Evolutionary conservation across 2,329 filamentous ascomycete genomes (phyloP).

Genomic region (Simplicillium sp.): DNA sequence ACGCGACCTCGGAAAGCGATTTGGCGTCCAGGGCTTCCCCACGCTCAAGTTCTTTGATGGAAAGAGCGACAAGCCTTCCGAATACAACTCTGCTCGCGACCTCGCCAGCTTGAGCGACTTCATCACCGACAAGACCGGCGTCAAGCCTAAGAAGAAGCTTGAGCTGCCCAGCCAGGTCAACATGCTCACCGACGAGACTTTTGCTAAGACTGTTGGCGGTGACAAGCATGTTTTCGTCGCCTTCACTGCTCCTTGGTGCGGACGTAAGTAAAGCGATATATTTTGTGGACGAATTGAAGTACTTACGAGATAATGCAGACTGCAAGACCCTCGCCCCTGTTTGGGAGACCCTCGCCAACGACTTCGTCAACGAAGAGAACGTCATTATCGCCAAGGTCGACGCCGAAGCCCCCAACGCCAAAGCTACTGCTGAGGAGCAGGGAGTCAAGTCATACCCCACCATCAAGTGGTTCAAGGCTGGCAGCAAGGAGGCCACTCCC

Average conservation of each 20-base stretch:
- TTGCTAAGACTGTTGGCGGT: slow-evolving; percentile 67
- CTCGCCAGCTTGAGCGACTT: slow-evolving; percentile 76
- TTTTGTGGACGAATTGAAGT: neutral
- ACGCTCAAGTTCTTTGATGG: slow-evolving; percentile 98
- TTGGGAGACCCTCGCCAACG: slow-evolving; percentile 79
- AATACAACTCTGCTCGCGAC: slow-evolving; percentile 83
- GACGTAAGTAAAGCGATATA: slow-evolving; percentile 57
- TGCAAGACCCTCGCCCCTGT: slow-evolving; percentile 89
- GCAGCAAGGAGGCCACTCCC: slow-evolving; percentile 58
- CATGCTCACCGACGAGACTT: slow-evolving; percentile 71
- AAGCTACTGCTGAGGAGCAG: slow-evolving; percentile 65
- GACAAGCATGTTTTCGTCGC: slow-evolving; percentile 90
- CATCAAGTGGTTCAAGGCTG: slow-evolving; percentile 94
- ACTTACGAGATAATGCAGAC: slow-evolving; percentile 47
- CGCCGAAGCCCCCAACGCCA: slow-evolving; percentile 79
- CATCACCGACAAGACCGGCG: slow-evolving; percentile 76
- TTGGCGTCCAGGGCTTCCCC: slow-evolving; percentile 88
- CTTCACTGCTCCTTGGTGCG: slow-evolving; percentile 97
- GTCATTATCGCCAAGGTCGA: slow-evolving; percentile 94
- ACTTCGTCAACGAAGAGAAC: slow-evolving; percentile 67
- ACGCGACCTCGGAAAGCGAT: slow-evolving; percentile 73
- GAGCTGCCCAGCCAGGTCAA: slow-evolving; percentile 66
- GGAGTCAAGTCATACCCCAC: slow-evolving; percentile 85
- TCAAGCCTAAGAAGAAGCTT: slow-evolving; percentile 69
- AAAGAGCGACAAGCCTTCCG: slow-evolving; percentile 73